Evolutionary conservation across 306 rosid genomes (phyloP).

Genomic region (Gleditsia sinensis): DNA sequence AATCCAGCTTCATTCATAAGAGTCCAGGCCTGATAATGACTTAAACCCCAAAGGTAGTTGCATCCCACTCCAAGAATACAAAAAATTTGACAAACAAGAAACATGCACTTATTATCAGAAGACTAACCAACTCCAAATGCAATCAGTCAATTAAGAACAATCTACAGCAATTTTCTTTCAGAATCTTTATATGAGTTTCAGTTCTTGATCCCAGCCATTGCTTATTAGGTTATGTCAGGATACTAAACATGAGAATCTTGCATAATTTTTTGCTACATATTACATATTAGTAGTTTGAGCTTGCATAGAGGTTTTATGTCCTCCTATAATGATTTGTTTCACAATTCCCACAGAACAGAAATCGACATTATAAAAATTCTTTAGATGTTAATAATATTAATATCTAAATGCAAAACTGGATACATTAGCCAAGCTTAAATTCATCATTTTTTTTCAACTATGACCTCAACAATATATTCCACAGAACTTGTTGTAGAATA

Average conservation of each 20-base stretch:
- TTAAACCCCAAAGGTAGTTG: too few relatives aligned
- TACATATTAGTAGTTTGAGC: background rate
- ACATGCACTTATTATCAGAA: too few relatives aligned
- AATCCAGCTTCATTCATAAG: too few relatives aligned
- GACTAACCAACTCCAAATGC: background rate
- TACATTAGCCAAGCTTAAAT: background rate
- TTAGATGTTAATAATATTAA: background rate
- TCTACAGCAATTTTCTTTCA: background rate
- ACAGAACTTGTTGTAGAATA: background rate
- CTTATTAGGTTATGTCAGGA: background rate
- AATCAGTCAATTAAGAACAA: background rate
- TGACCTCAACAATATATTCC: background rate
- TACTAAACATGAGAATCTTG: background rate
- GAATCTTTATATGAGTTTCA: background rate
- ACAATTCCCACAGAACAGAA: too few relatives aligned
- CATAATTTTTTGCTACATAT: background rate
- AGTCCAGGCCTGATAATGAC: too few relatives aligned
- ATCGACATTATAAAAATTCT: too few relatives aligned
- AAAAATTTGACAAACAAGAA: too few relatives aligned
- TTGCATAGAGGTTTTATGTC: background rate
- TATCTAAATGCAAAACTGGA: background rate
- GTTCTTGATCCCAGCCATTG: constrained; percentile 8
- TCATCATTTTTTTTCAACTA: background rate
- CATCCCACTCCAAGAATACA: too few relatives aligned
- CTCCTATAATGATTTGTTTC: background rate